phyloP scores from a whole-genome alignment of 305 asterid genomes.

The Ilex paraguariensis region DNA sequence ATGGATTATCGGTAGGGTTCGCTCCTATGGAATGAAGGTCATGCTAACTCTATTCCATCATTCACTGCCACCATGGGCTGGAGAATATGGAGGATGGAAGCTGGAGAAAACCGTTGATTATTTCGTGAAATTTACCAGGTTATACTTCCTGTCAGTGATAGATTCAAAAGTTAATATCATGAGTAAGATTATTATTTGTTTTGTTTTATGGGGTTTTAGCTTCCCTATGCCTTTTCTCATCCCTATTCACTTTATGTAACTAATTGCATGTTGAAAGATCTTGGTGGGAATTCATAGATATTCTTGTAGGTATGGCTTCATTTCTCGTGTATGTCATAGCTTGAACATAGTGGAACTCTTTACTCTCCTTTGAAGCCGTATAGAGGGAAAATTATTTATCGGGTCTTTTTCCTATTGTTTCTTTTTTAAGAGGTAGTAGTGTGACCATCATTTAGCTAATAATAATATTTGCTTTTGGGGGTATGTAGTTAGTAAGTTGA shows the following conservation, averaged over 20 bases:
- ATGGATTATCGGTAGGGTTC: conserved; percentile 82
- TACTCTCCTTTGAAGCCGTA: too few relatives aligned
- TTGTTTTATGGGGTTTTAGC: conserved; percentile 4
- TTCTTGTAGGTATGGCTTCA: too few relatives aligned
- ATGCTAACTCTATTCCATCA: conserved; percentile 94
- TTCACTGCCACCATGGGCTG: conserved; percentile 99
- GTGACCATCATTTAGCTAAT: too few relatives aligned
- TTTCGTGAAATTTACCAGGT: conserved; percentile 91
- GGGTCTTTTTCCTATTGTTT: too few relatives aligned
- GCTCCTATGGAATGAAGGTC: conserved; percentile 87
- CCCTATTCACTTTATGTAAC: background rate
- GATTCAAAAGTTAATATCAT: background rate
- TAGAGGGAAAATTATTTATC: too few relatives aligned
- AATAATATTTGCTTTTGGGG: too few relatives aligned
- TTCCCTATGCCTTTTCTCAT: conserved; percentile 1
- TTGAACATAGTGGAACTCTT: too few relatives aligned
- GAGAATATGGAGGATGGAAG: conserved; percentile 98
- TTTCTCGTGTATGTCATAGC: too few relatives aligned
- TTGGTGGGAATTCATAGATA: too few relatives aligned
- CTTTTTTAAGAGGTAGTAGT: too few relatives aligned
- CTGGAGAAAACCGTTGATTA: conserved; percentile 78
- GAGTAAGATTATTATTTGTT: background rate
- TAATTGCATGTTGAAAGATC: too few relatives aligned
- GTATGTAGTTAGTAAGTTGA: too few relatives aligned
- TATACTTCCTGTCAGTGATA: conserved; percentile 10